Base-by-base conservation (phyloP, 179 eudicot species). In the Silene noctiflora region DNA sequence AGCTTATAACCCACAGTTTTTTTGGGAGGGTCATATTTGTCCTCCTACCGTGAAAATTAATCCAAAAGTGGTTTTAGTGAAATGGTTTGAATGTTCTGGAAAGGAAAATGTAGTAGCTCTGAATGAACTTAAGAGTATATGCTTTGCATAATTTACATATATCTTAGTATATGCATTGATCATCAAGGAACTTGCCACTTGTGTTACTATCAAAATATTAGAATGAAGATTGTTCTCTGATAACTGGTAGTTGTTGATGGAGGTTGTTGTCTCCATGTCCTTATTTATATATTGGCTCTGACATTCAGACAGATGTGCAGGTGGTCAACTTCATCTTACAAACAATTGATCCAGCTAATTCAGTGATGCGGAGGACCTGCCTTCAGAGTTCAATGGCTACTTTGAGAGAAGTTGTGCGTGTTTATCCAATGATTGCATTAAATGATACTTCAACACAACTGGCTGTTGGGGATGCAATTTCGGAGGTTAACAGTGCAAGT, bases 381-480 rank as follows among this genome's bases (percentile, higher is more conserved):
- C 82, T 88, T 70, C 93, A 87, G 68, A 91, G 91, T 93, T 86
- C 99, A 78, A 82, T 86, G 90, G 84, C 87, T 35, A 89, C 96
- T 56, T 78, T 95, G 84, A 88, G 86, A 80, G 99, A 95, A 86
- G 85, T 88, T 69, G 90, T 85, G 20, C 95, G 95, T 77, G 87
- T 83, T 27, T 95, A 86, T 77, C 99, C 99, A 13, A 95, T 95
- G 99, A 88, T 93, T 81, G 92, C 95, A 20, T 81, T 93, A 71
- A 95, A 91, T 86, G 95, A 91, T 77, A 60, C 83, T 14, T 88
- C 90, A 72, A 88, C 96, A 46, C 84, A 94, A 19, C 86, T 95
- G 84, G 99, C 99, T 81, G 90, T 95, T 83, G 99, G 99, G 62
- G 99, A 95, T 87, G 99, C 96, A 71, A 84, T 95, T 80, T 89